Evolutionary conservation across 1,284 basidiomycete genomes (phyloP).

Genomic region (Fereydounia khargensis): DNA sequence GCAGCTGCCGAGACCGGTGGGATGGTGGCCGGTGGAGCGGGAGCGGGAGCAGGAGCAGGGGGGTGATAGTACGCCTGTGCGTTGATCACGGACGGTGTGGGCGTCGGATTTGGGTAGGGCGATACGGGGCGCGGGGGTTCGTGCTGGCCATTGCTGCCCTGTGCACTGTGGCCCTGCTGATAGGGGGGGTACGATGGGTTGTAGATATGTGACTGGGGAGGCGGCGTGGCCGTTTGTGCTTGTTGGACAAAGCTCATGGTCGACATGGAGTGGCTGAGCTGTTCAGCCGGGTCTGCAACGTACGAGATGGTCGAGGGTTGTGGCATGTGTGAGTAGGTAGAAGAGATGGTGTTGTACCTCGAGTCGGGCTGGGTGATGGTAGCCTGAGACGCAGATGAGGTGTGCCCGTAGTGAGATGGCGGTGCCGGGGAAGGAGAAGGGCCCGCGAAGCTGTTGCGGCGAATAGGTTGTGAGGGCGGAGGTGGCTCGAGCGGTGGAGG

Average conservation of each 20-base stretch:
- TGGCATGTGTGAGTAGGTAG: slow-evolving; percentile 16
- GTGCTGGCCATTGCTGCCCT: neutral
- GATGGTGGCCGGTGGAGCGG: neutral
- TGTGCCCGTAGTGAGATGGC: slow-evolving; percentile 29
- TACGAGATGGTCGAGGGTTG: slow-evolving; percentile 3
- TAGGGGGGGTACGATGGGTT: no score
- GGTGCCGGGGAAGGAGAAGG: slow-evolving; percentile 14
- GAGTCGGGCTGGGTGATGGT: slow-evolving; percentile 12
- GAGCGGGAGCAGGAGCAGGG: neutral
- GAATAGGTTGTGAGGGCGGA: slow-evolving; percentile 1
- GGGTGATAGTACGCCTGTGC: slow-evolving; percentile 30
- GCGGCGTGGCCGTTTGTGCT: slow-evolving; percentile 3
- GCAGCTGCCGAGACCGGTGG: neutral
- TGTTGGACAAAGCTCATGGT: slow-evolving; percentile 20
- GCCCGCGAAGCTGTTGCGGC: slow-evolving; percentile 17
- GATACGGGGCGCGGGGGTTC: neutral
- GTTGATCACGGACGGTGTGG: slow-evolving; percentile 27
- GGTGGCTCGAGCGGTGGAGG: slow-evolving; percentile 8
- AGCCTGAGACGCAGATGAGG: slow-evolving; percentile 17
- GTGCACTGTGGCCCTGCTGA: no score
- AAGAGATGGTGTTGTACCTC: slow-evolving; percentile 29
- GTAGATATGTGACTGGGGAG: slow-evolving; percentile 31
- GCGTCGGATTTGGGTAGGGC: slow-evolving; percentile 1
- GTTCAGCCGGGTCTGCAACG: slow-evolving; percentile 12
- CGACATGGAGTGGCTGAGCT: slow-evolving; percentile 23